Evolutionary conservation across 2,329 filamentous ascomycete species (phyloP).

Genomic region (Trichophyton equinum): DNA sequence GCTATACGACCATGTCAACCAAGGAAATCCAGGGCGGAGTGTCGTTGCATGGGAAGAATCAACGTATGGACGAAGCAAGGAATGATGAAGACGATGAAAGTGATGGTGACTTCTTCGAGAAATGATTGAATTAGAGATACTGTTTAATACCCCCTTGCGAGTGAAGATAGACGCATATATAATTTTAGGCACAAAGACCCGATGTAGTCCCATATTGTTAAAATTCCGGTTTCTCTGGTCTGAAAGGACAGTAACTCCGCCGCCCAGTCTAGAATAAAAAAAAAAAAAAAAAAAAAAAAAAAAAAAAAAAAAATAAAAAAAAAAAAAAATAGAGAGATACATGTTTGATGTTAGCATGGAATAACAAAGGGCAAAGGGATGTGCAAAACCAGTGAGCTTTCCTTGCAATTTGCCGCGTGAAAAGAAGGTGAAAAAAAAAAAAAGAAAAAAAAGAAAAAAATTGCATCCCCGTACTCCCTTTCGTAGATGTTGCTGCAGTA

Average conservation of each 20-base stretch:
- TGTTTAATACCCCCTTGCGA: not conserved
- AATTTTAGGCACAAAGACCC: not conserved
- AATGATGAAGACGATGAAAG: slow-evolving; percentile 13
- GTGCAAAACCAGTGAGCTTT: not conserved
- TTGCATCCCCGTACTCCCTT: not conserved
- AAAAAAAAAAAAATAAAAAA: not conserved
- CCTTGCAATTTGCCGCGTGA: not conserved
- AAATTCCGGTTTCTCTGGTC: not conserved
- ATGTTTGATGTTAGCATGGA: too few relatives aligned
- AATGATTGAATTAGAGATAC: not conserved
- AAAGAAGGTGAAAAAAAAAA: not conserved
- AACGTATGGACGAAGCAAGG: slow-evolving; percentile 8
- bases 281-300: not conserved
- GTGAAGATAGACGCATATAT: not conserved
- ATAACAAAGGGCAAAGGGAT: not conserved
- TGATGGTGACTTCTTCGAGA: slow-evolving; percentile 19
- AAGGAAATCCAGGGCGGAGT: not conserved
- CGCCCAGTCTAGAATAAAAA: not conserved
- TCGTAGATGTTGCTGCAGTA: not conserved
- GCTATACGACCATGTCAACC: not conserved
- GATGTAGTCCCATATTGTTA: not conserved
- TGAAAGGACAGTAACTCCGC: not conserved
- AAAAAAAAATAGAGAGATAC: too few relatives aligned
- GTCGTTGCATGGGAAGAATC: not conserved
- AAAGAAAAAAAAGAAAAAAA: not conserved